A percentile compares a stretch with the other conserved stretches of the same genome.
phyloP scores from a whole-genome alignment of 345 rosid genomes.

The Citrus maxima region DNA sequence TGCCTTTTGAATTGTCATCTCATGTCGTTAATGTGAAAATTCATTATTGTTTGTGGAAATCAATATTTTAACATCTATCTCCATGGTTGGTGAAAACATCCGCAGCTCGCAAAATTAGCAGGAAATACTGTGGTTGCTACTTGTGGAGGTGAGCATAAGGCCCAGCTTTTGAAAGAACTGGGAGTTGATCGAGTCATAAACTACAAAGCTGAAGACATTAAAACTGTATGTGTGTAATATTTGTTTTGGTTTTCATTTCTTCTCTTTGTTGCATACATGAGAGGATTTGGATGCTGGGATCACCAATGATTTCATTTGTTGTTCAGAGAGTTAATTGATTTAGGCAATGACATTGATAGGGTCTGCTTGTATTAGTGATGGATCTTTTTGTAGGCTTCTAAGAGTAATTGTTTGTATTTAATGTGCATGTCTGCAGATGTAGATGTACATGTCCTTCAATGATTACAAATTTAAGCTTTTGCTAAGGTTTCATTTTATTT shows the following conservation, averaged over 20 bases:
- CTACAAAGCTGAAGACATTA: slow-evolving; percentile 77
- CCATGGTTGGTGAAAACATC: not conserved
- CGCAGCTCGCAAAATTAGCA: slow-evolving; percentile 89
- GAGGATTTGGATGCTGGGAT: not conserved
- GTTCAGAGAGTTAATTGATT: not conserved
- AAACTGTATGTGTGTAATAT: slow-evolving; percentile 52
- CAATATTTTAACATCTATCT: not conserved
- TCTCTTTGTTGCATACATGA: not conserved
- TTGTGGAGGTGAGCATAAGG: slow-evolving; percentile 90
- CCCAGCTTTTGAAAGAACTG: slow-evolving; percentile 65
- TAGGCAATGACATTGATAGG: not conserved
- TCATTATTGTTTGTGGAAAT: not conserved
- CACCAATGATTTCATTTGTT: not conserved
- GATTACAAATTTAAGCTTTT: not conserved
- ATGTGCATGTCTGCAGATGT: not conserved
- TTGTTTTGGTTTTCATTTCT: not conserved
- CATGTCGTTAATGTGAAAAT: not conserved
- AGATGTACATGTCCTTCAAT: not conserved
- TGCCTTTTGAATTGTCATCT: not conserved
- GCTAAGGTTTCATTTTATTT: not conserved
- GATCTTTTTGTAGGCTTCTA: not conserved
- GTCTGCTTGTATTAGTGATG: not conserved
- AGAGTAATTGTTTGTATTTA: not conserved
- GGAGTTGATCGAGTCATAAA: slow-evolving; percentile 91
- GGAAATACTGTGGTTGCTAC: slow-evolving; percentile 89